These are phyloP conservation scores for Penicillium occitanis DNA, from an alignment of 2,329 filamentous ascomycete species.

Conservation along the genomic window DNA sequence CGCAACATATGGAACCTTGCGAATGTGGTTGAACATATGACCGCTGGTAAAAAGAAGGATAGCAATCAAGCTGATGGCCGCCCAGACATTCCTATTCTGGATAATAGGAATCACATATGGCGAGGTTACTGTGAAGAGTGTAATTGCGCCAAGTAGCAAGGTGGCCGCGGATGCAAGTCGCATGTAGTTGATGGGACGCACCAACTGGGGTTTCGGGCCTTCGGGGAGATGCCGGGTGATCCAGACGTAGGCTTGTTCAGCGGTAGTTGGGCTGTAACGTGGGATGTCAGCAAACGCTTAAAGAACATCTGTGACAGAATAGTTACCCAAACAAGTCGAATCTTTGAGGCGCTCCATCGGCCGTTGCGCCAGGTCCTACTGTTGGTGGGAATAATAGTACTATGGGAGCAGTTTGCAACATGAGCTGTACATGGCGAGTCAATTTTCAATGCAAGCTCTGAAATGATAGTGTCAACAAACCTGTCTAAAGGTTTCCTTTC, in stretches of 20 bases:
- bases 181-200: constrained; percentile 83
- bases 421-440: constrained; percentile 59
- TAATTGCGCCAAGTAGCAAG: constrained; percentile 67
- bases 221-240: constrained; percentile 74
- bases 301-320: constrained; percentile 5
- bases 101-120: constrained; percentile 79
- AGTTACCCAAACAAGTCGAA: constrained; percentile 85
- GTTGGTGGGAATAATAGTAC: constrained; percentile 86
- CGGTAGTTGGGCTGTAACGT: constrained; percentile 62
- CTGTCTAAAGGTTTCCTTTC: constrained; percentile 80
- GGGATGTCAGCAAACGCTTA: constrained; percentile 14
- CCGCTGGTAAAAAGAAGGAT: constrained; percentile 93
- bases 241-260: constrained; percentile 78
- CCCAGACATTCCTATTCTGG: constrained; percentile 92
- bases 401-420: constrained; percentile 90
- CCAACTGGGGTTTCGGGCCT: constrained; percentile 72
- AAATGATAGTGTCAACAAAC: constrained; percentile 53
- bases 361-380: constrained; percentile 71
- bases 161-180: constrained; percentile 68
- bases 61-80: constrained; percentile 79
- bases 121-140: constrained; percentile 67
- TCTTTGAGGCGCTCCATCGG: constrained; percentile 67
- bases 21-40: constrained; percentile 99
- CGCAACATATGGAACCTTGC: constrained; percentile 88
- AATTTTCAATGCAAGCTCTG: constrained; percentile 14